Evolutionary conservation across 2,329 filamentous ascomycete species (phyloP), one percentile per base, ranked within the genome.

Genomic region (Calonectria pteridis): DNA sequence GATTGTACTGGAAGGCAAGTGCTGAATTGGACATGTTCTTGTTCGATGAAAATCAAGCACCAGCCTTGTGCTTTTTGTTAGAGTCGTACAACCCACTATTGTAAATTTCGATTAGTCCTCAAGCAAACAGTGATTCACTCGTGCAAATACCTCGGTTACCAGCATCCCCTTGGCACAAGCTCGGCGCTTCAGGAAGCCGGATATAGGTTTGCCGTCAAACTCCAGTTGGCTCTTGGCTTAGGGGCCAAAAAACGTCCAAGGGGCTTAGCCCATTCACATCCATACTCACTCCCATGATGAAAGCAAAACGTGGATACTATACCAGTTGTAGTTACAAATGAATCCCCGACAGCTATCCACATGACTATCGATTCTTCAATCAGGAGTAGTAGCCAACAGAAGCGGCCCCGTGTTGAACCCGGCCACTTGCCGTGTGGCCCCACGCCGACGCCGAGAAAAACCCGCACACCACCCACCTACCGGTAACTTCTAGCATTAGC

Each of bases 401-500:
- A 46, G 20, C 20, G 35, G 29, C 33, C 31, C 46, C 16, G 23
- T 29, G n/a, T 23, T 35, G 40, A 63, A 23, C 14, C 53, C 53
- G 46, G 23, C 23, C 26, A 18, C 43, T 46, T 28, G 9, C 33
- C 23, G 49, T 14, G 28, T 14, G 64, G 31, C 50, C 65, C 65
- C 65, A 72, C 46, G 46, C 43, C n/a, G 58, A 72, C 26, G n/a
- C 70, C 70, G 70, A 72, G 55, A 69, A 46, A 69, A 55, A 43
- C 65, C 70, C 70, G 70, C 49, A n/a, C 43, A 23, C 43, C 40
- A n/a, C 6, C 6, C n/a, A 46, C 43, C n/a, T 2, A 23, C 23
- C 43, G 43, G 43, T 13, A n/a, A 46, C 43, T 46, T 46, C 43
- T 46, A 13, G n/a, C 43, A 46, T 13, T 13, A 46, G 43, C n/a